Evolutionary conservation across 805 yeast genomes (phyloP).

Genomic region (Nakazawaea peltata): DNA sequence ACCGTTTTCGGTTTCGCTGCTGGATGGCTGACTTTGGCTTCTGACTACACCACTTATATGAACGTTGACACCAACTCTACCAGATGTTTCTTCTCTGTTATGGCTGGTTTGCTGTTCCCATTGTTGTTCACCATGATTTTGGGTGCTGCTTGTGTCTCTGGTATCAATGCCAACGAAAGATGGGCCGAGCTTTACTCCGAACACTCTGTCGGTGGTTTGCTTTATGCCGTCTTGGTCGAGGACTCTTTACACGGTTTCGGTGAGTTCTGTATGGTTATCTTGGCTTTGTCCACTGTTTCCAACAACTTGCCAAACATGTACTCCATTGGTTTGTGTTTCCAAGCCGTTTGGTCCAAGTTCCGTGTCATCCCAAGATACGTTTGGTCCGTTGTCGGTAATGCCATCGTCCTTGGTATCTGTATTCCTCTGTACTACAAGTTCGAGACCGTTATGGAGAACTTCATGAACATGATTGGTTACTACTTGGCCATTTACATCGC

Average conservation of each 20-base stretch:
- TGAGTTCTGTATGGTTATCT: conserved; percentile 76
- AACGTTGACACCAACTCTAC: conserved; percentile 50
- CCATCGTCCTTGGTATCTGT: conserved; percentile 73
- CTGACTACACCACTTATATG: conserved; percentile 89
- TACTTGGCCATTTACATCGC: conserved; percentile 82
- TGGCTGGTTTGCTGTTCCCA: conserved; percentile 60
- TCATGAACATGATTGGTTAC: conserved; percentile 89
- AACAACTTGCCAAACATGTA: conserved; percentile 93
- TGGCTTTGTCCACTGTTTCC: conserved; percentile 82
- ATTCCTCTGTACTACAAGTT: conserved; percentile 83
- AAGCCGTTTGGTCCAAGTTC: conserved; percentile 73
- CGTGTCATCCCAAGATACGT: conserved; percentile 70
- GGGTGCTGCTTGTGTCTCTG: conserved; percentile 84
- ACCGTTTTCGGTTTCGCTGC: conserved; percentile 82
- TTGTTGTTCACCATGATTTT: conserved; percentile 64
- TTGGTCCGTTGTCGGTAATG: conserved; percentile 77
- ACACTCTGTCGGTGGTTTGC: conserved; percentile 72
- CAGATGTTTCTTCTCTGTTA: conserved; percentile 57
- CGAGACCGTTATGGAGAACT: conserved; percentile 65
- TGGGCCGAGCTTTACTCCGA: conserved; percentile 45
- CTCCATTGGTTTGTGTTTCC: conserved; percentile 82
- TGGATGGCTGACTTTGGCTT: conserved; percentile 91
- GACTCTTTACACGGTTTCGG: conserved; percentile 86
- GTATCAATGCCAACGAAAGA: conserved; percentile 35
- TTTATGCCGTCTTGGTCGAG: conserved; percentile 68